Evolutionary conservation across 2,329 filamentous ascomycete genomes (phyloP).

Genomic region (Fusarium graminum): DNA sequence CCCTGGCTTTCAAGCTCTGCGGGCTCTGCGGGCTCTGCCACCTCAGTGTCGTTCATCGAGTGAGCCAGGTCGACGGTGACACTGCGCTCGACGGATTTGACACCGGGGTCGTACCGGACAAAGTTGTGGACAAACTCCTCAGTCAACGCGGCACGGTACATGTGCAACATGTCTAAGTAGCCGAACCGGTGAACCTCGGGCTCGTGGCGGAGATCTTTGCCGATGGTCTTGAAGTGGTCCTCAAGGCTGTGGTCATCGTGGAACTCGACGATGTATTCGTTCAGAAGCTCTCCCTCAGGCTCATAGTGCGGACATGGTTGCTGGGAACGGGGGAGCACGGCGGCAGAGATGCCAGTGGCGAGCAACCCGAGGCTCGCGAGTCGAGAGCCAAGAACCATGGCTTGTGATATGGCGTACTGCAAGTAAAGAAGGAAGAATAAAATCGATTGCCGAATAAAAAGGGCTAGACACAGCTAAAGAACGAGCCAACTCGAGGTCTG

Average conservation of each 20-base stretch:
- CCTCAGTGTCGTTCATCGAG: slow-evolving; percentile 7
- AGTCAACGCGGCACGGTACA: slow-evolving; percentile 8
- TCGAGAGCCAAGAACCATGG: slow-evolving; percentile 12
- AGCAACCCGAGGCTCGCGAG: slow-evolving; percentile 4
- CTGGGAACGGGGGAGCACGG: slow-evolving; percentile 9
- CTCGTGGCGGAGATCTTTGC: slow-evolving; percentile 7
- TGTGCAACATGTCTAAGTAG: slow-evolving; percentile 10
- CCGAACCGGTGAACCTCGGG: slow-evolving; percentile 6
- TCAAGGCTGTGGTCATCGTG: slow-evolving; percentile 9
- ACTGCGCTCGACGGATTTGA: slow-evolving; percentile 5
- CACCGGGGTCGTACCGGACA: slow-evolving; percentile 6
- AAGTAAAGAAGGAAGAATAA: not conserved
- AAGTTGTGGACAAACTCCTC: slow-evolving; percentile 13
- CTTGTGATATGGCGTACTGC: not conserved
- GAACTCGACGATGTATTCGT: slow-evolving; percentile 11
- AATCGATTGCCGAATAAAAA: not conserved
- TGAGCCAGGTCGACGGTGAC: slow-evolving; percentile 3
- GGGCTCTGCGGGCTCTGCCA: slow-evolving; percentile 4
- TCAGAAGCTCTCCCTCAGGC: slow-evolving; percentile 9
- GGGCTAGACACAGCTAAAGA: slow-evolving; percentile 1
- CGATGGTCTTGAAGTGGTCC: slow-evolving; percentile 7
- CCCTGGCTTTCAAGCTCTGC: slow-evolving; percentile 3
- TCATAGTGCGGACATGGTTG: slow-evolving; percentile 8
- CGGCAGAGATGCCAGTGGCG: slow-evolving; percentile 6
- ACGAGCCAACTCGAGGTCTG: not conserved